Evolutionary conservation across 225 moss, liverwort and hornwort genomes (phyloP).

Genomic region (Ulota crispa): DNA sequence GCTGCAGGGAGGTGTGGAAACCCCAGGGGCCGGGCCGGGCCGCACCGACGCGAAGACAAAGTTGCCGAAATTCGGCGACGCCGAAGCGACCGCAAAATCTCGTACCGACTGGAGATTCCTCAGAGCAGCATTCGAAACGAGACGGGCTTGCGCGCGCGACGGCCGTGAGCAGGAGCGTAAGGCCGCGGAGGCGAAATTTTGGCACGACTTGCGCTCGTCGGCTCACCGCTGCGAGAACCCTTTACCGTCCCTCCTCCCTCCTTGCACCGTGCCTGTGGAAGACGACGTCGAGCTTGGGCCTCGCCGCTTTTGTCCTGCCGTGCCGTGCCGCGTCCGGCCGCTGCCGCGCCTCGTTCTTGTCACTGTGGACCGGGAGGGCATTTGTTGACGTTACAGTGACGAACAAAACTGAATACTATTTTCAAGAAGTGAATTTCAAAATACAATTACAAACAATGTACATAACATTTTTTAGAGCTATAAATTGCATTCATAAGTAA

Average conservation of each 20-base stretch:
- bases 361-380: no score
- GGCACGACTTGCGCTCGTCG: conserved; percentile 35
- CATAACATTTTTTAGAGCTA: no score
- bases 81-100: conserved; percentile 7
- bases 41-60: not conserved
- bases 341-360: no score
- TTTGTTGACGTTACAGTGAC: no score
- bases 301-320: conserved; percentile 4
- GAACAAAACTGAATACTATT: no score
- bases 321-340: no score
- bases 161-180: conserved; percentile 31
- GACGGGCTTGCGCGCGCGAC: not conserved
- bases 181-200: conserved; percentile 38
- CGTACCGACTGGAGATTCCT: conserved; percentile 31
- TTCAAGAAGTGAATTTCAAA: no score
- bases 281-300: conserved; percentile 16
- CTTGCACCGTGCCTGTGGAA: conserved; percentile 29
- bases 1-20: conserved; percentile 5
- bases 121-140: conserved; percentile 1
- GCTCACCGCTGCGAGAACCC: conserved; percentile 27
- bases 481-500: no score
- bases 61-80: not conserved
- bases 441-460: no score
- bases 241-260: conserved; percentile 32
- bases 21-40: conserved; percentile 15